phyloP scores from a whole-genome alignment of 495 filamentous ascomycete species.

The Aspergillus hancockii region DNA sequence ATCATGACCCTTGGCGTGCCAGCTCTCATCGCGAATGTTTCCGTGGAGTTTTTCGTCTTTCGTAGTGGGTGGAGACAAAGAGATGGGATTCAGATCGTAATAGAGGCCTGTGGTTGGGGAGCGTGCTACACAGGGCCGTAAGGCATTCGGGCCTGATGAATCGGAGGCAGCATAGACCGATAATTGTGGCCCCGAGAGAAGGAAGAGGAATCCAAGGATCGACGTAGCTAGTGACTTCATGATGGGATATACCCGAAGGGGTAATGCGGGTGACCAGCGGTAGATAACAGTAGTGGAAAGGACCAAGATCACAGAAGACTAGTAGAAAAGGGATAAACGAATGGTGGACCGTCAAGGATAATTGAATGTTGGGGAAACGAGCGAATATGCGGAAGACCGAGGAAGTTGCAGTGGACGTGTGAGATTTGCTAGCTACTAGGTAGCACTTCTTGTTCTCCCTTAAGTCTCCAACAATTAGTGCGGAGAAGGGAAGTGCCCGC shows the following conservation, averaged over 20 bases:
- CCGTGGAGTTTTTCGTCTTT: constrained; percentile 60
- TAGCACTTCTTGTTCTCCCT: too few species aligned
- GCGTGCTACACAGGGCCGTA: constrained; percentile 72
- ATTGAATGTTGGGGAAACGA: constrained; percentile 1
- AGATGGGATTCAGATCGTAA: constrained; percentile 85
- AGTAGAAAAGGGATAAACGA: constrained; percentile 23
- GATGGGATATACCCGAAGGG: constrained; percentile 5
- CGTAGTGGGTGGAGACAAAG: constrained; percentile 50
- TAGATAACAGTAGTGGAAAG: constrained; percentile 4
- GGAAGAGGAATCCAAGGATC: constrained; percentile 17
- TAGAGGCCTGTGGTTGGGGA: constrained; percentile 74
- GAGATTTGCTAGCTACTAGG: neutral
- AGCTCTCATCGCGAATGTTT: constrained; percentile 69
- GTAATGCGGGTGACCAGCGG: constrained; percentile 6
- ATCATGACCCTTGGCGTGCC: constrained; percentile 80
- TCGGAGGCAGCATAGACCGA: constrained; percentile 27
- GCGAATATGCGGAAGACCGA: neutral
- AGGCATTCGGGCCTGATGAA: constrained; percentile 29
- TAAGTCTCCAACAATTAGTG: neutral
- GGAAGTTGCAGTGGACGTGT: neutral
- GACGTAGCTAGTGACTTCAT: constrained; percentile 27
- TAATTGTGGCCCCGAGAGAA: constrained; percentile 19
- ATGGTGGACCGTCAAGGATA: constrained; percentile 23
- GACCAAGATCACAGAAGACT: neutral
- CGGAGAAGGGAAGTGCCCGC: constrained; percentile 10